phyloP scores from a whole-genome alignment of 108 stramenopile genomes.

The Seminavis robusta region DNA sequence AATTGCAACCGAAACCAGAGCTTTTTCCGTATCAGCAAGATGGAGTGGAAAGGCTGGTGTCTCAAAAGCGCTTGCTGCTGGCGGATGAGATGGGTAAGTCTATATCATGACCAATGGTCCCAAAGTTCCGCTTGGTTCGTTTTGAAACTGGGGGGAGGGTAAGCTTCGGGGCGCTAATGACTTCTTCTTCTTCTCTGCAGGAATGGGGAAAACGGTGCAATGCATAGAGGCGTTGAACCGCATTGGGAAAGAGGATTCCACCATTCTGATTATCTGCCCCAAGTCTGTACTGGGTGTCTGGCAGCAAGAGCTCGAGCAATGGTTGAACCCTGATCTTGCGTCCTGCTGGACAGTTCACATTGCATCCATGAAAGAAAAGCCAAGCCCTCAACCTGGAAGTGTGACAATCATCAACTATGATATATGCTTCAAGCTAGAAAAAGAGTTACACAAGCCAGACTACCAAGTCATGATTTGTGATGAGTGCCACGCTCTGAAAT shows the following conservation, averaged over 20 bases:
- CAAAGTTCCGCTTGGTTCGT: not conserved
- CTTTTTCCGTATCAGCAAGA: slow-evolving; percentile 24
- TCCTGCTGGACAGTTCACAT: not conserved
- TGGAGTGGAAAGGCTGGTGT: slow-evolving; percentile 11
- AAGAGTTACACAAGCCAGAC: not conserved
- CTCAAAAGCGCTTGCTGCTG: slow-evolving; percentile 22
- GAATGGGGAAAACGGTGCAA: slow-evolving; percentile 71
- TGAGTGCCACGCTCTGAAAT: slow-evolving; percentile 29
- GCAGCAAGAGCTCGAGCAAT: slow-evolving; percentile 13
- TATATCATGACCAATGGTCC: not conserved
- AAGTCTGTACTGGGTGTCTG: slow-evolving; percentile 22
- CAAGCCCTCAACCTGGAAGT: too few species aligned
- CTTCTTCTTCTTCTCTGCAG: too few species aligned
- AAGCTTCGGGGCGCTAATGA: not conserved
- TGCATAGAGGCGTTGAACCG: slow-evolving; percentile 34
- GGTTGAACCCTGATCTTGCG: slow-evolving; percentile 13
- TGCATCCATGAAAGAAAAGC: not conserved
- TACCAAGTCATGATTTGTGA: slow-evolving; percentile 31
- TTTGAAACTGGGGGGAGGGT: not conserved
- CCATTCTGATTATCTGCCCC: slow-evolving; percentile 19
- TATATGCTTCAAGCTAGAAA: not conserved
- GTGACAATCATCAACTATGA: not conserved
- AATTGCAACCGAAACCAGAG: too few species aligned
- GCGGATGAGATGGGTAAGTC: slow-evolving; percentile 71
- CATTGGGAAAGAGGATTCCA: not conserved